Conservation (phyloP, 768 basidiomycete genomes). For the Kwoniella sp. region DNA sequence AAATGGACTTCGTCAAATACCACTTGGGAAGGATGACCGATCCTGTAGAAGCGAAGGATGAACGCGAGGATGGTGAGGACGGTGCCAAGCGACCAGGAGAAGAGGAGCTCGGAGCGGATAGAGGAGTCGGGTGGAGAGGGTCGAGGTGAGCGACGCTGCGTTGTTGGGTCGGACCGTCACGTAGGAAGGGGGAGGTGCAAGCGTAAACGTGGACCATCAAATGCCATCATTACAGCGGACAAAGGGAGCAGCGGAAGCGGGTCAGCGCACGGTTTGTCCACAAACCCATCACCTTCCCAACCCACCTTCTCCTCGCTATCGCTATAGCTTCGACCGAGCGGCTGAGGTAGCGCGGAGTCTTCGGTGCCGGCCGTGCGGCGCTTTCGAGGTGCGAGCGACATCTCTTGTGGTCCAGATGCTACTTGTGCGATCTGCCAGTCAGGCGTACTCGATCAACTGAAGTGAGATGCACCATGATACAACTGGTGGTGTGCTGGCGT, state of each 20-base stretch:
- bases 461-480: too few species aligned
- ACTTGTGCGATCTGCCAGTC: too few species aligned
- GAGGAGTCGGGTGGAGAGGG: constrained; percentile 6
- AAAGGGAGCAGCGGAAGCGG: not conserved
- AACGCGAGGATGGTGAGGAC: constrained; percentile 66
- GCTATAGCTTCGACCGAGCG: constrained; percentile 1
- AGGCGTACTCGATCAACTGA: too few species aligned
- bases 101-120: constrained; percentile 22
- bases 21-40: constrained; percentile 88
- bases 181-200: not conserved
- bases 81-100: constrained; percentile 19
- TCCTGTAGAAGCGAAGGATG: constrained; percentile 84
- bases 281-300: not conserved
- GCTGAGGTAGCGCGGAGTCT: constrained; percentile 7
- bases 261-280: not conserved
- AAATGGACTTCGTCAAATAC: constrained; percentile 99
- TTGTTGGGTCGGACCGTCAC: not conserved
- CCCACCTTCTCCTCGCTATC: constrained; percentile 22
- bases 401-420: not conserved
- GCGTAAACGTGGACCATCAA: not conserved
- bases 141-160: constrained; percentile 12
- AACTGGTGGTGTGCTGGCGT: too few species aligned
- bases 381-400: constrained; percentile 21
- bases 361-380: constrained; percentile 2
- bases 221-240: not conserved